phyloP scores from a whole-genome alignment of 768 basidiomycete genomes.

The Boletellus ananiceps region DNA sequence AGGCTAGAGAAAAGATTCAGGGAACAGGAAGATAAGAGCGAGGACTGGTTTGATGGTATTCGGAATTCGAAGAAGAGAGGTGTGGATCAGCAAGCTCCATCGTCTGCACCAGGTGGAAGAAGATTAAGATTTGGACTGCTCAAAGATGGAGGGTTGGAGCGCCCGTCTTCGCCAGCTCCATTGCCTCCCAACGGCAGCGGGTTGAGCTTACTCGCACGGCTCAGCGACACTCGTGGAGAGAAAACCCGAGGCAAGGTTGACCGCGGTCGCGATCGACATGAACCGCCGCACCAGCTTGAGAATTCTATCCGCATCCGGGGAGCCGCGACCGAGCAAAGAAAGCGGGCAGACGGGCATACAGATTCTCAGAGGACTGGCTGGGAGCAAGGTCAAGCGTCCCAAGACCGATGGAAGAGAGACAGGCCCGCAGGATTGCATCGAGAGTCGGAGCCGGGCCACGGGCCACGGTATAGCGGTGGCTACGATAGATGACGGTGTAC shows the following conservation, averaged over 20 bases:
- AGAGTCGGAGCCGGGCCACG: constrained; percentile 18
- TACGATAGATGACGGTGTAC: constrained; percentile 45
- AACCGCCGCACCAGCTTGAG: constrained; percentile 3
- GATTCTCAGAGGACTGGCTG: constrained; percentile 10
- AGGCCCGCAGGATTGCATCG: constrained; percentile 13
- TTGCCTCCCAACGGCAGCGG: constrained; percentile 18
- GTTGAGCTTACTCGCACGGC: constrained; percentile 35
- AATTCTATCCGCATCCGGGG: constrained; percentile 27
- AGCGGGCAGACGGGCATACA: constrained; percentile 10
- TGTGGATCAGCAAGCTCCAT: constrained; percentile 11
- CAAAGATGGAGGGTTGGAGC: constrained; percentile 26
- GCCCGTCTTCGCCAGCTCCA: constrained; percentile 14
- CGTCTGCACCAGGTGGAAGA: constrained; percentile 22
- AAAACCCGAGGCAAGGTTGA: constrained; percentile 4
- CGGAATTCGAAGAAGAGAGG: constrained; percentile 30
- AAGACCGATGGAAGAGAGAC: constrained; percentile 21
- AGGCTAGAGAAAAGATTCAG: constrained; percentile 49
- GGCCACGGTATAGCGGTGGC: constrained; percentile 50
- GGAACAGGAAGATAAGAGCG: constrained; percentile 53
- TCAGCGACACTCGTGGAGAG: constrained; percentile 13
- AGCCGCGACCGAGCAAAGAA: constrained; percentile 22
- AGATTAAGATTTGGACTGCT: constrained; percentile 36
- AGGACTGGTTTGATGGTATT: constrained; percentile 60
- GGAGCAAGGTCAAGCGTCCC: constrained; percentile 8
- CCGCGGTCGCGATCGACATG: constrained; percentile 3